Conservation (phyloP, 768 basidiomycete species). For the Collybiopsis luxurians region DNA sequence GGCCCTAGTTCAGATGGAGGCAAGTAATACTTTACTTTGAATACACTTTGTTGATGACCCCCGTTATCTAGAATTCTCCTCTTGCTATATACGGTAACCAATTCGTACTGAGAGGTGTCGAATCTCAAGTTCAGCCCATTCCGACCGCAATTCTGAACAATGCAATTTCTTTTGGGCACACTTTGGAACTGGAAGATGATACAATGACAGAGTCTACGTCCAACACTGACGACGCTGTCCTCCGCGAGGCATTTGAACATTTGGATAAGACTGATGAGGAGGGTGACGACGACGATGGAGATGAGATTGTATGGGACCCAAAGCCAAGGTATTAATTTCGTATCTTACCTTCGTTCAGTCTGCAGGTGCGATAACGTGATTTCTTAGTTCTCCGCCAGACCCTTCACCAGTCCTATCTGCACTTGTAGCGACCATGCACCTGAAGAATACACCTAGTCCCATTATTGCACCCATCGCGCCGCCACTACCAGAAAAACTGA, state of each 20-base stretch:
- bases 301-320: conserved; percentile 78
- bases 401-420: not conserved
- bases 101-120: conserved; percentile 29
- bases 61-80: conserved; percentile 36
- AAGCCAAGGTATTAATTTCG: conserved; percentile 37
- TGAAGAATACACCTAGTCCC: not conserved
- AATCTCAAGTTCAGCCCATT: conserved; percentile 12
- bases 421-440: not conserved
- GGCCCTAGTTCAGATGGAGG: conserved; percentile 56
- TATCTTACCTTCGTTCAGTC: not conserved
- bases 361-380: not conserved
- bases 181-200: conserved; percentile 43
- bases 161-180: conserved; percentile 12
- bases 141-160: not conserved
- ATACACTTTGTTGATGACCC: not conserved
- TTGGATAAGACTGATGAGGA: conserved; percentile 39
- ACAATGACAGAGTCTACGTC: conserved; percentile 66
- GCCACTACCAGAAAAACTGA: not conserved
- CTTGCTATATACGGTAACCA: conserved; percentile 31
- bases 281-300: conserved; percentile 66
- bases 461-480: not conserved
- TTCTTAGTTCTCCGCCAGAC: not conserved
- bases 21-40: conserved; percentile 26
- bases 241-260: conserved; percentile 62
- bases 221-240: conserved; percentile 79